phyloP scores from a whole-genome alignment of 2,329 filamentous ascomycete genomes.

The Corinectria fuckeliana region DNA sequence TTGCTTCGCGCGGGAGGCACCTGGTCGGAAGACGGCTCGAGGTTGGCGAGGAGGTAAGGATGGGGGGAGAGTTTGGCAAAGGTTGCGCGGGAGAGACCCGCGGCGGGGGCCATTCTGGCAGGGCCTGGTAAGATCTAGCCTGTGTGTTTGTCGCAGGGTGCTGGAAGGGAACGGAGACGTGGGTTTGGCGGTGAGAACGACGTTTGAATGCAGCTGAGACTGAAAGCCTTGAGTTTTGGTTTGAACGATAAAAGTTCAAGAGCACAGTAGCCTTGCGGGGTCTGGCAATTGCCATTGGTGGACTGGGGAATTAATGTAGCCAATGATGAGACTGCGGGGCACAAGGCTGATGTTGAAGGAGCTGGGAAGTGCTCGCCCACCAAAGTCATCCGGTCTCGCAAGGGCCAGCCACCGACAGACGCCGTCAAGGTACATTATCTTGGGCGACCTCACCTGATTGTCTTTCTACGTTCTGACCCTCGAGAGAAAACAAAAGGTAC shows the following conservation, averaged over 20 bases:
- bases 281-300: conserved; percentile 2
- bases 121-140: neutral
- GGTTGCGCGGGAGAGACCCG: conserved; percentile 65
- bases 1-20: conserved; percentile 73
- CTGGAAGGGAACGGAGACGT: neutral
- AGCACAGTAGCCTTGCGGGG: conserved; percentile 33
- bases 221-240: conserved; percentile 10
- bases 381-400: too few species aligned
- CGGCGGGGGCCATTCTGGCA: conserved; percentile 40
- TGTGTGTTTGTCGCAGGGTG: neutral
- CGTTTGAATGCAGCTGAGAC: neutral
- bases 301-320: neutral
- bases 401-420: neutral
- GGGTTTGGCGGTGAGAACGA: neutral
- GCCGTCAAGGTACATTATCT: neutral
- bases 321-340: conserved; percentile 15
- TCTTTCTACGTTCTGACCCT: neutral
- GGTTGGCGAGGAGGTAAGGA: conserved; percentile 88
- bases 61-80: conserved; percentile 91
- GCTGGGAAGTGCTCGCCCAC: neutral
- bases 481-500: neutral
- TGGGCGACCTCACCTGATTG: conserved; percentile 1
- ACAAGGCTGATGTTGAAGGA: conserved; percentile 26
- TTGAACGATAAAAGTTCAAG: conserved; percentile 34
- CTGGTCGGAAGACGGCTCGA: conserved; percentile 64